phyloP scores from a whole-genome alignment of 2,329 filamentous ascomycete species.

The Clarireedia monteithiana region DNA sequence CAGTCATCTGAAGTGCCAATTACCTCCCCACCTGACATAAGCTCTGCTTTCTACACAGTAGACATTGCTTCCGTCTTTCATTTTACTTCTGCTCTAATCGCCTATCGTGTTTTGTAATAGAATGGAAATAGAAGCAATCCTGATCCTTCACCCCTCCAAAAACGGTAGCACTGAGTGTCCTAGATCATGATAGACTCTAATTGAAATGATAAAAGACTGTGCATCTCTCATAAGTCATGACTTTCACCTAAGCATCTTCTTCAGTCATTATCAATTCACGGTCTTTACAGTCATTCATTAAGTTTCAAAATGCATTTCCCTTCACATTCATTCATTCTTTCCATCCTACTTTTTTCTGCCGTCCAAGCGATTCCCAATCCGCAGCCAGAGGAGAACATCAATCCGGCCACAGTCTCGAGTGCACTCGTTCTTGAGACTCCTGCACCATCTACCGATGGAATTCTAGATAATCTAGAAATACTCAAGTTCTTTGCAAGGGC shows the following conservation, averaged over 20 bases:
- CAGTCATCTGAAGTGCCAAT: too few species aligned
- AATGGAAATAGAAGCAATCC: neutral
- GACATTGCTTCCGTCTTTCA: neutral
- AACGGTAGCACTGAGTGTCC: neutral
- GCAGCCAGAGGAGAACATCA: neutral
- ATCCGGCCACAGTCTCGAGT: neutral
- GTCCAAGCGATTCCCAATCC: neutral
- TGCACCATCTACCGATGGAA: neutral
- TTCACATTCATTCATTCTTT: neutral
- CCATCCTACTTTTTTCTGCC: neutral
- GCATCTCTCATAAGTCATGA: neutral
- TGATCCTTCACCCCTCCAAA: neutral
- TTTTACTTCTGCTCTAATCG: neutral
- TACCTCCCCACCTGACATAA: neutral
- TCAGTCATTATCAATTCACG: neutral
- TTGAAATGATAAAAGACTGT: neutral
- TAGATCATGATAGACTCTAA: neutral
- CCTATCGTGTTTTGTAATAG: neutral
- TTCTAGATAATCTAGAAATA: neutral
- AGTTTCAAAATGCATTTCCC: conserved; percentile 1
- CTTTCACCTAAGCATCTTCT: neutral
- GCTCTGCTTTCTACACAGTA: neutral
- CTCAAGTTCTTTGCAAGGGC: conserved; percentile 5
- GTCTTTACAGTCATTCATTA: neutral
- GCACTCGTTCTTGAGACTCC: neutral